These are phyloP conservation scores for Byssothecium circinans DNA, from an alignment of 2,329 filamentous ascomycete genomes.

Conservation along the genomic window DNA sequence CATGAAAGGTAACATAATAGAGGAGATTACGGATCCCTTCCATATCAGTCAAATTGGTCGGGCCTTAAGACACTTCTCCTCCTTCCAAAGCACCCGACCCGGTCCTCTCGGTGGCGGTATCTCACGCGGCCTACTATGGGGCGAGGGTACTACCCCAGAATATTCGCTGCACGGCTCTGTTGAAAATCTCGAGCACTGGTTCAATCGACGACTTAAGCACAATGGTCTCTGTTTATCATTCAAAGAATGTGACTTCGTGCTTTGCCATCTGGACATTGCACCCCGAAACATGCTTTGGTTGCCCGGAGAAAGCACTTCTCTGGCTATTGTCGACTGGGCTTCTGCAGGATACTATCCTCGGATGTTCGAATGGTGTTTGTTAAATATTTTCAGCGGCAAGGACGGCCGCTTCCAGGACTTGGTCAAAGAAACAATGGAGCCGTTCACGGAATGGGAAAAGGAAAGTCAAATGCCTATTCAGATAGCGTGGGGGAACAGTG, in stretches of 20 bases:
- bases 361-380: conserved; percentile 6
- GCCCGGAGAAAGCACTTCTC: background rate
- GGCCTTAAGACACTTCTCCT: conserved; percentile 3
- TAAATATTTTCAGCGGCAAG: conserved; percentile 4
- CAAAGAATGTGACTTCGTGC: conserved; percentile 2
- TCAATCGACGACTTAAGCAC: conserved; percentile 4
- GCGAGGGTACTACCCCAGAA: too few relatives aligned
- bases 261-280: conserved; percentile 6
- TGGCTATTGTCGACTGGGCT: conserved; percentile 6
- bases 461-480: too few relatives aligned
- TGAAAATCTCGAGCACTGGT: too few relatives aligned
- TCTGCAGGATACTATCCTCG: conserved; percentile 8
- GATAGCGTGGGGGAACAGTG: too few relatives aligned
- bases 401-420: conserved; percentile 5
- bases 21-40: conserved; percentile 1
- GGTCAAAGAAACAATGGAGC: too few relatives aligned
- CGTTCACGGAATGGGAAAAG: too few relatives aligned
- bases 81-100: conserved; percentile 2
- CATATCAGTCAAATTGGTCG: conserved; percentile 3
- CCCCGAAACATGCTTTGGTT: conserved; percentile 5
- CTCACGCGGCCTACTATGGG: conserved; percentile 4
- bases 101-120: too few relatives aligned
- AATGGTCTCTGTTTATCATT: conserved; percentile 1
- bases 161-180: too few relatives aligned
- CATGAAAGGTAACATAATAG: conserved; percentile 1